These are phyloP conservation scores for Ramalina intermedia DNA, from an alignment of 495 filamentous ascomycete species.

Conservation along the genomic window DNA sequence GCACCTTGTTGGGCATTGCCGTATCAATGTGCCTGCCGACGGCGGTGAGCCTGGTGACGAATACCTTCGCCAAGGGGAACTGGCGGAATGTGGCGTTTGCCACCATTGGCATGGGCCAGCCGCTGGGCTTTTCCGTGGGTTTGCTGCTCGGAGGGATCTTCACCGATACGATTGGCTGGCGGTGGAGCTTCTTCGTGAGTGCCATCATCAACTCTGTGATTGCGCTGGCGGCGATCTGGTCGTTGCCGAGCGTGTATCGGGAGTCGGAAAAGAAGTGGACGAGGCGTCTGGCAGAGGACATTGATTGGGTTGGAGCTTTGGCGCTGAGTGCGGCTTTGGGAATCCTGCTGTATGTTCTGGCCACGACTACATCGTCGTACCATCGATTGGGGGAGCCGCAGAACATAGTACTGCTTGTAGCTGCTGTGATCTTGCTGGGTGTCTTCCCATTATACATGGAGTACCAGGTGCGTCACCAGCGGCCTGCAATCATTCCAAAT, in stretches of 20 bases:
- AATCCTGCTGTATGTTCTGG: conserved; percentile 30
- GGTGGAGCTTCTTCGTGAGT: conserved; percentile 29
- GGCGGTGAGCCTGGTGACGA: conserved; percentile 33
- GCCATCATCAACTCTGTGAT: conserved; percentile 24
- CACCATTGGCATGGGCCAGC: conserved; percentile 29
- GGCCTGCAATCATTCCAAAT: conserved; percentile 35
- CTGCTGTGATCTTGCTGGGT: conserved; percentile 28
- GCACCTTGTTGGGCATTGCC: conserved; percentile 34
- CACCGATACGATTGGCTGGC: conserved; percentile 32
- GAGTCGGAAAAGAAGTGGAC: conserved; percentile 7
- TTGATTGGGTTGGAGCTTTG: conserved; percentile 34
- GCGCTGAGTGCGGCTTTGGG: conserved; percentile 24
- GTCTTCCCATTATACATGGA: conserved; percentile 32
- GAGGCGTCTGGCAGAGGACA: conserved; percentile 19
- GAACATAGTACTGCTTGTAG: conserved; percentile 23
- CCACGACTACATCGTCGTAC: conserved; percentile 21
- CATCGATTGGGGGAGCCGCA: conserved; percentile 2
- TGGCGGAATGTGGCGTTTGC: conserved; percentile 33
- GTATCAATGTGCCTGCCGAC: conserved; percentile 36
- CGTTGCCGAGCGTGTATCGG: conserved; percentile 16
- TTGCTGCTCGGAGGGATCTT: conserved; percentile 33
- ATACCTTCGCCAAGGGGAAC: conserved; percentile 24
- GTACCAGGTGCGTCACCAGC: conserved; percentile 25
- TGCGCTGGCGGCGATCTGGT: conserved; percentile 23
- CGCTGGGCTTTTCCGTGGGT: conserved; percentile 30